Base-by-base conservation (phyloP, 163 green algal genomes). In the Prototheca wickerhamii region DNA sequence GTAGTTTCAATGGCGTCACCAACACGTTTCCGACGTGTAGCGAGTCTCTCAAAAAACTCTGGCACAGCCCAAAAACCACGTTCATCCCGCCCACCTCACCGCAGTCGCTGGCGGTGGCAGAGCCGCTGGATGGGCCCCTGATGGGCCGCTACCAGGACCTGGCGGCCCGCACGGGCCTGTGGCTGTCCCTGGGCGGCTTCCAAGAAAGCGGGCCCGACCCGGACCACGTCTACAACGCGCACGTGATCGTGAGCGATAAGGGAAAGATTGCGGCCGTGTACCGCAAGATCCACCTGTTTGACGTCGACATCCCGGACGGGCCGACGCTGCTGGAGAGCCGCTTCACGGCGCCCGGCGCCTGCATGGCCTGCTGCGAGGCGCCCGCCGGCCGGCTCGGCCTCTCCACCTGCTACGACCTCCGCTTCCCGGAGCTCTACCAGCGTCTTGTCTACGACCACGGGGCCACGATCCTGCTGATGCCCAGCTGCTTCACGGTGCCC, bases 391-490 rank as follows among this genome's bases (percentile, higher is more conserved):
- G 69, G 2, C 69, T 98, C 51, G 93, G 87, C 15, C 67, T 98
- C 5, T 92, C 74, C 35, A 76, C 92, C 0, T 99, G 93, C 76
- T 99, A 98, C 69, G 93, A 99, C 70, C 65, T 99, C 43, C 77
- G 93, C 4, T 99, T 99, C 61, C 91, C 93, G 4, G 80, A 95
- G 65, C 49, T 99, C 34, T 98, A 95, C 73, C 83, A 95, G 72
- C 61, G 58, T 25, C 81, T 98, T 25, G 70, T 77, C 0, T 85
- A 77, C 56, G 69, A 87, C 3, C 23, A 74, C 1, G 77, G 78
- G 4, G 82, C 82, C 3, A 32, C 90, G 26, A 58, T 94, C 3
- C 42, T 96, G 33, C 57, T 89, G 7, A 76, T 93, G 3, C 88
- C 88, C n/a, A 86, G 76, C 5, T 87, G 87, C 4, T 95, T 95